Base-by-base conservation (phyloP, 2,329 filamentous ascomycete species). In the Neophaeococcomyces mojaviensis region DNA sequence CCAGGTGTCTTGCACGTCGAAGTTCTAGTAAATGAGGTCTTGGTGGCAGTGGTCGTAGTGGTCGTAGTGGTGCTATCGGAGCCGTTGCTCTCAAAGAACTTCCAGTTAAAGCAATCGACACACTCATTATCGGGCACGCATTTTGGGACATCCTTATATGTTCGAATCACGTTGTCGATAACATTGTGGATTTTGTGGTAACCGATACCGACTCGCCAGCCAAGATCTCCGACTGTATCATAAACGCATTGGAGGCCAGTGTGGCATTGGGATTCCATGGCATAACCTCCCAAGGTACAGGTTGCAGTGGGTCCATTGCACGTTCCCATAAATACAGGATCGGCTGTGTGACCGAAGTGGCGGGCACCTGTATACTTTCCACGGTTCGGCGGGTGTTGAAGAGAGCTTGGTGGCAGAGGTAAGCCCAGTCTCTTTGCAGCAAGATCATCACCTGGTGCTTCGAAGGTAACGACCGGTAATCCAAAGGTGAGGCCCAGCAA, bases 331-430 rank as follows among this genome's bases (percentile, higher is more conserved):
- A 84, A 98, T 28, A 98, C 82, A 0, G 92, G 92, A 64, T 98
- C 92, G 1, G 92, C 92, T 0, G 88, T 97, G 59, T 97, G 89
- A 3, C 92, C 92, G 62, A 96, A 90, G 64, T 98, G 92, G 60
- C 81, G 94, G 0, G 85, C 75, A 10, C 87, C 89, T 0, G 88
- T 94, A 58, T 80, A 77, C 48, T 78, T 68, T 34, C 87, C 74
- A 31, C 77, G 74, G 59, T 94, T 87, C 24, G 87, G 83, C 9
- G 43, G 43, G 20, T 39, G 22, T 7, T 28, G 32, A 28, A 44
- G 7, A 37, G 83, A 74, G 19, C 86, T 86, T 0, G 90, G 90
- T 10, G 92, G 90, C 0, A 81, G 76, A 0, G 90, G 90, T 6
- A 98, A 77, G 18, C 89, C 92, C 0, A 98, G 74, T 20, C 92